These are phyloP conservation scores for Syzygium oleosum DNA, from an alignment of 345 rosid species.

Conservation along the genomic window DNA sequence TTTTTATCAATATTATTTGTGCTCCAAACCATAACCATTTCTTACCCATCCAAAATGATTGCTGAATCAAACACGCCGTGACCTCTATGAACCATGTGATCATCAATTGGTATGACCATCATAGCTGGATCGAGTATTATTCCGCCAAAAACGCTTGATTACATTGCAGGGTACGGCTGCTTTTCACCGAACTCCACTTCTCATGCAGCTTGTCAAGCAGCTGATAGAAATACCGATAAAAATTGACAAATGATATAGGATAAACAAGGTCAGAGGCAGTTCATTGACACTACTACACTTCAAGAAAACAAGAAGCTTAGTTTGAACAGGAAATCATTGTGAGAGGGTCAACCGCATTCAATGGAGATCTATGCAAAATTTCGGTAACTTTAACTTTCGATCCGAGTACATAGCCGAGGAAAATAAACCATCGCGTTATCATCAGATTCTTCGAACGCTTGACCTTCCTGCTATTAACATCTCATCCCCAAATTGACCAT, in stretches of 20 bases:
- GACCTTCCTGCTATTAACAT: background rate
- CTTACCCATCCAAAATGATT: conserved; percentile 50
- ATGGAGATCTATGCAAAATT: background rate
- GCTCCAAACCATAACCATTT: background rate
- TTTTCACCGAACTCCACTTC: conserved; percentile 50
- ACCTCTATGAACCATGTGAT: conserved; percentile 76
- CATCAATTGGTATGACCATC: conserved; percentile 73
- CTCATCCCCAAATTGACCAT: background rate
- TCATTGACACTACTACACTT: background rate
- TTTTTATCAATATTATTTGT: background rate
- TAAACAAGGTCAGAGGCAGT: background rate
- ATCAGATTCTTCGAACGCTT: background rate
- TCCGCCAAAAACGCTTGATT: conserved; percentile 59
- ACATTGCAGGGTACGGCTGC: conserved; percentile 60
- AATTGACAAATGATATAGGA: background rate
- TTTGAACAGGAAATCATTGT: background rate
- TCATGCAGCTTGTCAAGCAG: conserved; percentile 47
- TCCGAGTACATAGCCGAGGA: background rate
- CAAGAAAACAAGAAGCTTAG: background rate
- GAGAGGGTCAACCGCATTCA: background rate
- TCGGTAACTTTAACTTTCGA: background rate
- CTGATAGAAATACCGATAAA: conserved; percentile 11
- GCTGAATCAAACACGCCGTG: conserved; percentile 70
- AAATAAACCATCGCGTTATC: background rate
- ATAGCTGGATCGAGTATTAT: conserved; percentile 57